These are phyloP conservation scores for Sequoia sempervirens DNA, from an alignment of 75 land plant genomes.

Conservation along the genomic window DNA sequence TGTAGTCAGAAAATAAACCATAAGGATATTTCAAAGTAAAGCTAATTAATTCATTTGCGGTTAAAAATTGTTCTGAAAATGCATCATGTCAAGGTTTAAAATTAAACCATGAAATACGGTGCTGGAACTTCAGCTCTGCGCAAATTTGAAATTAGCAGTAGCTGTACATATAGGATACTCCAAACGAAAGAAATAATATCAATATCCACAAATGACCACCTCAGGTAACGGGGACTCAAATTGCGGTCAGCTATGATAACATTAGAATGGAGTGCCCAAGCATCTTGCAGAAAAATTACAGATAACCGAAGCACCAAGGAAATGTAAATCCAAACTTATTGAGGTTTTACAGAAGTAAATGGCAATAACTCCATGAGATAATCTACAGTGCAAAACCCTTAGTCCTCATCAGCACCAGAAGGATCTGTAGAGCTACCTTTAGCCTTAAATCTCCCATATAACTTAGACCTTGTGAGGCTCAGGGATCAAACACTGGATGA, in stretches of 20 bases:
- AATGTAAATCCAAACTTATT: background rate
- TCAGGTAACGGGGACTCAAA: background rate
- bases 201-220: background rate
- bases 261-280: background rate
- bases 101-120: background rate
- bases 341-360: background rate
- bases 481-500: background rate
- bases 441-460: background rate
- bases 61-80: background rate
- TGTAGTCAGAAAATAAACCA: constrained; percentile 10
- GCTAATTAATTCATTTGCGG: background rate
- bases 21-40: background rate
- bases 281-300: background rate
- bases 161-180: background rate
- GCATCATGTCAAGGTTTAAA: background rate
- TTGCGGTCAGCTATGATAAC: background rate
- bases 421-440: background rate
- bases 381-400: background rate
- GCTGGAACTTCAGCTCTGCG: background rate
- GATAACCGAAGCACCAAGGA: background rate
- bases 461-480: background rate
- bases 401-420: background rate
- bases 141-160: background rate
- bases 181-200: background rate
- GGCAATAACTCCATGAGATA: background rate